Evolutionary conservation across 305 asterid species (phyloP), one percentile per base, ranked within the genome.

Genomic region (Fraxinus latifolia): DNA sequence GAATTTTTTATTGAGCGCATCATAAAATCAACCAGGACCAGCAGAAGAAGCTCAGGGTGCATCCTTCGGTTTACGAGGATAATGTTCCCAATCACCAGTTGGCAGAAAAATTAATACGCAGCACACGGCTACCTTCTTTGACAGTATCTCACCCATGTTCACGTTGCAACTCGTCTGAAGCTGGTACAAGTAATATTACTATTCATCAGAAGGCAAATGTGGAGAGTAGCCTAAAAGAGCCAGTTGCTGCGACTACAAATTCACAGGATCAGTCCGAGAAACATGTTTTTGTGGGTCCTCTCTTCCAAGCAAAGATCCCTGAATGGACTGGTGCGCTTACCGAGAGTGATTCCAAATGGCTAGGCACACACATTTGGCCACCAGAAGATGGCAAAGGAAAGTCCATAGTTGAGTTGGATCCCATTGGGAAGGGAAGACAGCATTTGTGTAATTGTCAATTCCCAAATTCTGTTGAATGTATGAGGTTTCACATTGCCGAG

Each of bases 281-380:
- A 83, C 74, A 83, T 82, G 88, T 85, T 83, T 82, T 81, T 7
- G 79, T 91, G 32, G 94, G 93, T 9, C 89, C 89, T 58, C 83
- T 7, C 32, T 83, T 72, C 76, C 98, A 93, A 86, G 95, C 95
- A 23, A 86, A 86, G 80, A 89, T 95, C 73, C 95, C 97, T 1
- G 86, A 87, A 78, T 93, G 97, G 97, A 90, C 92, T 0, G 95
- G 93, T 7, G 79, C 62, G 47, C 21, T 76, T 79, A 62, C 81
- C 0, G 87, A 82, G 74, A 93, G 97, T 55, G 95, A 95, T 82
- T 21, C 97, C 76, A 95, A 95, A 88, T 95, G 99, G 99, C 89
- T 92, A 15, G 98, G 98, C 80, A 83, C 87, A 70, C 89, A 76
- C 77, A 81, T 89, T 87, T 91, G 97, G 96, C 81, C 90, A 58